Percentiles rank a stretch among this genome's conserved stretches.
Evolutionary conservation across 345 rosid species (phyloP).

Genomic region (Eucalyptus viminalis): DNA sequence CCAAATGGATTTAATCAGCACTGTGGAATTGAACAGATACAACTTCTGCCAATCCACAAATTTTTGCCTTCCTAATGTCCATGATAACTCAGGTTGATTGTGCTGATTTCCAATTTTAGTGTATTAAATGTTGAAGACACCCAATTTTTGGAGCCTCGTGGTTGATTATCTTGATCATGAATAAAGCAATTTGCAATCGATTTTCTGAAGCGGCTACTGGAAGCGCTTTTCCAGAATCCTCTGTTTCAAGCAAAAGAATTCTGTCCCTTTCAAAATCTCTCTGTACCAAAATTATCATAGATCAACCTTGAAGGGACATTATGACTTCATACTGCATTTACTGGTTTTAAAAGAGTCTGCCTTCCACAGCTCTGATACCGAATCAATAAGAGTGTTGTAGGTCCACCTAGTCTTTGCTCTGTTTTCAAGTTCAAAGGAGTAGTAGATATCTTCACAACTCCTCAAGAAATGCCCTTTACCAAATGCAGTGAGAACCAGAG

Average conservation of each 20-base stretch:
- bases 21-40: background rate
- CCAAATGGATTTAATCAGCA: background rate
- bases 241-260: background rate
- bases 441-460: constrained; percentile 28
- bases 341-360: background rate
- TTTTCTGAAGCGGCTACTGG: background rate
- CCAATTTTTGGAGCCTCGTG: background rate
- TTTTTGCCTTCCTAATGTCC: background rate
- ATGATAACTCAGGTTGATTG: background rate
- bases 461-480: constrained; percentile 48
- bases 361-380: constrained; percentile 8
- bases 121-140: background rate
- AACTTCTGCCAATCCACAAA: background rate
- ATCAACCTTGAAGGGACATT: background rate
- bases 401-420: constrained; percentile 29
- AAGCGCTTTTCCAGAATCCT: background rate
- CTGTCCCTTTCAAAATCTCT: background rate
- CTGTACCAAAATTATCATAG: background rate
- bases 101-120: background rate
- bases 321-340: background rate
- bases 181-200: background rate
- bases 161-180: background rate
- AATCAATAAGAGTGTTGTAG: constrained; percentile 29
- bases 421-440: constrained; percentile 11
- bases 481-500: constrained; percentile 41